Percentiles rank a stretch among this genome's conserved stretches.
Evolutionary conservation across 139 green algal genomes (phyloP).

Genomic region (Edaphochlamys debaryana): DNA sequence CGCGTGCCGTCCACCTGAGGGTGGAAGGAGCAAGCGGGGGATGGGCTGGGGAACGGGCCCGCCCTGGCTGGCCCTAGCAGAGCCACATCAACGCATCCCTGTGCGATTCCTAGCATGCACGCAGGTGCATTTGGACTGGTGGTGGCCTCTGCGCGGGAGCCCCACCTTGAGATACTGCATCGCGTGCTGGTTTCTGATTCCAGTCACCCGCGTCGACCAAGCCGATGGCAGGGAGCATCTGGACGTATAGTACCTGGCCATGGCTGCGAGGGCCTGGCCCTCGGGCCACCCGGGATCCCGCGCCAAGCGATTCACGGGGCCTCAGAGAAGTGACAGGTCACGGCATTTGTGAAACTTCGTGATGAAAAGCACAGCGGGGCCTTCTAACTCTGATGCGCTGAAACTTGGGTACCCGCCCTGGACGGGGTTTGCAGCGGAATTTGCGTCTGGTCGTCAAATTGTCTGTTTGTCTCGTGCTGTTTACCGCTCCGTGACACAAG

Average conservation of each 20-base stretch:
- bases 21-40: background rate
- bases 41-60: background rate
- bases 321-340: no score
- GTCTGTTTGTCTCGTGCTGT: no score
- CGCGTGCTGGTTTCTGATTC: constrained; percentile 22
- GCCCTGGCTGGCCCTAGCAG: background rate
- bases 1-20: constrained; percentile 34
- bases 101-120: background rate
- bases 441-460: no score
- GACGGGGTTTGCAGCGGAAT: no score
- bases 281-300: no score
- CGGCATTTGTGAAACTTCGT: no score
- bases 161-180: constrained; percentile 17
- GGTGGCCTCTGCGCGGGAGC: background rate
- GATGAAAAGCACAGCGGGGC: no score
- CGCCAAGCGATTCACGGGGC: no score
- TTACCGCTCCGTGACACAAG: no score
- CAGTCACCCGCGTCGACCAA: constrained; percentile 11
- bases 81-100: background rate
- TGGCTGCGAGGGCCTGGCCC: no score
- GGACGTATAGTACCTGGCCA: background rate
- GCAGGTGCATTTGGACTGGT: background rate
- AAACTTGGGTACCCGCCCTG: no score
- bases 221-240: constrained; percentile 24
- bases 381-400: no score